phyloP scores from a whole-genome alignment of 345 rosid species.

The Jatropha curcas region DNA sequence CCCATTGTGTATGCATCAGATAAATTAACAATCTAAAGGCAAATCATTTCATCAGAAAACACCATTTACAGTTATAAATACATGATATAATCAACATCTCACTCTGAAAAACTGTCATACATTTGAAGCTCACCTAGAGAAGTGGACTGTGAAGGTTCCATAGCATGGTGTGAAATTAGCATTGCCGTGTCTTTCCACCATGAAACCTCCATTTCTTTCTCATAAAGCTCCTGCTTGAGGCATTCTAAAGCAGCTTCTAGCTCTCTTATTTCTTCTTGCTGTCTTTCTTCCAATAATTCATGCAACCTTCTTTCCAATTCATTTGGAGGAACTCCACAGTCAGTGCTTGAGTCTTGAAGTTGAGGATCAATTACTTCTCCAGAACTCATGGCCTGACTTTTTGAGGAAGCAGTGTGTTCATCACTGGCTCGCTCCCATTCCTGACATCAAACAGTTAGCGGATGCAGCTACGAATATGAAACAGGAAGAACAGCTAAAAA shows the following conservation, averaged over 20 bases:
- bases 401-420: slow-evolving; percentile 18
- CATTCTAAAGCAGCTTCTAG: slow-evolving; percentile 53
- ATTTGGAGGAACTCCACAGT: slow-evolving; percentile 54
- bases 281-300: slow-evolving; percentile 62
- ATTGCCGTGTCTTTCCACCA: slow-evolving; percentile 83
- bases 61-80: slow-evolving; percentile 1
- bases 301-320: slow-evolving; percentile 71
- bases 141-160: slow-evolving; percentile 27
- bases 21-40: neutral
- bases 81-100: slow-evolving; percentile 1
- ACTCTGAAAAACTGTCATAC: neutral
- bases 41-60: neutral
- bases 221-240: slow-evolving; percentile 42
- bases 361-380: slow-evolving; percentile 44
- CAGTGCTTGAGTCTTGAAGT: slow-evolving; percentile 15
- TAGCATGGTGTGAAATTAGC: slow-evolving; percentile 44
- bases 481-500: neutral
- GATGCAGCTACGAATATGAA: neutral
- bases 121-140: slow-evolving; percentile 18
- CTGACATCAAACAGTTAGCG: neutral
- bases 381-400: slow-evolving; percentile 22
- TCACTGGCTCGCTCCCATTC: slow-evolving; percentile 33
- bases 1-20: neutral
- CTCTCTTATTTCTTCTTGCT: slow-evolving; percentile 64
- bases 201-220: slow-evolving; percentile 62